Evolutionary conservation across 2,329 filamentous ascomycete species (phyloP), one percentile per base, ranked within the genome.

Genomic region (Alternaria brassicicola): DNA sequence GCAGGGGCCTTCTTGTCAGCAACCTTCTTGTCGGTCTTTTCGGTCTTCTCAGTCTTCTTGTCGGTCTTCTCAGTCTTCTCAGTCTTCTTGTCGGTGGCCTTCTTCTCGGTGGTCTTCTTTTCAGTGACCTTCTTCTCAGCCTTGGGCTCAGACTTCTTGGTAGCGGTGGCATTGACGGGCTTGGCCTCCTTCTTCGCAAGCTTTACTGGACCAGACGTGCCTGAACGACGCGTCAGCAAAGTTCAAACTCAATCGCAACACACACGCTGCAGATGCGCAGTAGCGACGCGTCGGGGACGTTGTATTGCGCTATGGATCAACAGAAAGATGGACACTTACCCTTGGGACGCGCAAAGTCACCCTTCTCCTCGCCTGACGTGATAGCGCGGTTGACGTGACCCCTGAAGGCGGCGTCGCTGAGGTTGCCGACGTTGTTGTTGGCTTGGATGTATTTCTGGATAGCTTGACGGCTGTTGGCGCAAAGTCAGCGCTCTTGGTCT

Each of bases 151-250:
- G 69, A 47, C 64, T 69, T 67, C 60, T 73, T 72, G 57, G 67
- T 66, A 30, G 64, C 57, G 30, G 72, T 35, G 33, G 55, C 60
- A 49, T 66, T 67, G 39, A 60, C 68, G 38, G 75, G 68, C 70
- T 77, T 76, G 10, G 70, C 69, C 55, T 86, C 84, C 84, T 92
- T 93, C 88, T 94, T 94, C 59, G 89, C 90, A 60, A 97, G 89
- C 89, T 97, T 97, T 80, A 95, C 92, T 68, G 92, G 90, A 61
- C 93, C 93, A 64, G 93, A 97, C 59, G 92, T 85, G 72, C 90
- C 90, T 93, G 59, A 50, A 50, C 28, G 36, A 55, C 58, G 73
- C 53, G 77, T 78, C 57, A 72, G 65, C 49, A 41, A 49, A 23
- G 26, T 39, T 47, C 25, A 57, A 12, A 9, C 13, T 39, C 23